Conservation (phyloP, 2,329 filamentous ascomycete genomes). For the Pseudopyrenochaeta lycopersici region DNA sequence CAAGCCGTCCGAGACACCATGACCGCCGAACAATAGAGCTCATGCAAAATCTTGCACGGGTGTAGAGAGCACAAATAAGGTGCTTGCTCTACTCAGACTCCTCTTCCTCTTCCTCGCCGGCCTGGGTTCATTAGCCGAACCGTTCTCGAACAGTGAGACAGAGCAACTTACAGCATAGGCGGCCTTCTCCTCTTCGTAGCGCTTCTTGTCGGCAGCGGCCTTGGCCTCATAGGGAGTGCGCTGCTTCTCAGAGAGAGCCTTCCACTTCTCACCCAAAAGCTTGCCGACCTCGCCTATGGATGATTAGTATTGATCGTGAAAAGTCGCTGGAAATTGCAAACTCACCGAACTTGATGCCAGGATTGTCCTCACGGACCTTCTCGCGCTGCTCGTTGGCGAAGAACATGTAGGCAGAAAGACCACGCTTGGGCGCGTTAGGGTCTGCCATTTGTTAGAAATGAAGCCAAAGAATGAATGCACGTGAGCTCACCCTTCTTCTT, state of each 20-base stretch:
- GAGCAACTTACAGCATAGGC: conserved; percentile 61
- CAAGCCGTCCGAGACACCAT: conserved; percentile 33
- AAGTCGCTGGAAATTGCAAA: conserved; percentile 11
- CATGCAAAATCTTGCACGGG: conserved; percentile 14
- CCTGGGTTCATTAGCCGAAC: conserved; percentile 26
- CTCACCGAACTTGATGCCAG: conserved; percentile 93
- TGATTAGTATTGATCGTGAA: conserved; percentile 23
- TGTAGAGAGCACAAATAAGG: conserved; percentile 15
- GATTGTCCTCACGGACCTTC: conserved; percentile 97
- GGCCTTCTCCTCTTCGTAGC: conserved; percentile 97
- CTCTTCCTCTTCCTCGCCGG: conserved; percentile 51
- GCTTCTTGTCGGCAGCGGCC: conserved; percentile 97
- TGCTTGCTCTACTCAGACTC: conserved; percentile 48
- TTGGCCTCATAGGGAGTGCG: conserved; percentile 95
- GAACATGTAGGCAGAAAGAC: conserved; percentile 99
- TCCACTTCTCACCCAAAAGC: conserved; percentile 98
- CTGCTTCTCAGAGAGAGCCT: conserved; percentile 93
- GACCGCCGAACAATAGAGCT: conserved; percentile 26
- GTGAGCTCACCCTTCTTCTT: conserved; percentile 73
- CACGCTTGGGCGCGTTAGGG: conserved; percentile 98
- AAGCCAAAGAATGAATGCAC: conserved; percentile 9
- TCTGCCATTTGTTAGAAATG: conserved; percentile 63
- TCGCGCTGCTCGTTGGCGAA: conserved; percentile 99
- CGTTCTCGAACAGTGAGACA: background rate
- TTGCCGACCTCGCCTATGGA: conserved; percentile 89